Evolutionary conservation across 257 asterid species (phyloP), one percentile per base, ranked within the genome.

Genomic region (Solanum piurae): DNA sequence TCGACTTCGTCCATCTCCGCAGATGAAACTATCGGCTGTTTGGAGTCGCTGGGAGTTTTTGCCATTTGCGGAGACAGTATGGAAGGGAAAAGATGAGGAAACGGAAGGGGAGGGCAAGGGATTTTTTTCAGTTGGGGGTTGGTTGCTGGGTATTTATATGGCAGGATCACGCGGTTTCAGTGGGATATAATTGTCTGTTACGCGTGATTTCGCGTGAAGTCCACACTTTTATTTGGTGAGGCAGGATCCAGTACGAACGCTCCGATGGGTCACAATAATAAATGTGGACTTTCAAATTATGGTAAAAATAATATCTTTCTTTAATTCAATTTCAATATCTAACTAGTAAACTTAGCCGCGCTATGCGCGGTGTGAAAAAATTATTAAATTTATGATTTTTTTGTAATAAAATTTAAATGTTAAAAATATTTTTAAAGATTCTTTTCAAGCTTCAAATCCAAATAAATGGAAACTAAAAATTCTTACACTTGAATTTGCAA

Each of bases 81-180:
- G 18, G 82, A 74, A 36, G 29, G 52, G 31, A 74, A 74, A 37
- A 21, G 83, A 21, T 11, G 49, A 18, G 27, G 44, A 72, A 3
- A 25, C 36, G 25, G 29, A 23, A 69, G 31, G 86, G 33, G 69
- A 79, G 37, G 87, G 86, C 69, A 72, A 25, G 87, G 34, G 79
- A 38, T 58, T 29, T 79, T 90, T 90, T 87, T 89, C 93, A 46
- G 73, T 40, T 36, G 33, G 16, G 72, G 20, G 62, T 64, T 71
- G 68, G 87, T 86, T 18, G 87, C 36, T 9, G 74, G 23, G 64
- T 58, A 86, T 90, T 89, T 92, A 90, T 93, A 90, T 86, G 84
- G 36, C 34, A 20, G 87, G 73, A 60, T 73, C 86, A 91, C 96
- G 95, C 95, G 95, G 88, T 92, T 90, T 86, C 8, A 71, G 68